Percentiles rank a stretch among this genome's conserved stretches.
phyloP scores from a whole-genome alignment of 2,329 filamentous ascomycete genomes.

The Juglanconis juglandina region DNA sequence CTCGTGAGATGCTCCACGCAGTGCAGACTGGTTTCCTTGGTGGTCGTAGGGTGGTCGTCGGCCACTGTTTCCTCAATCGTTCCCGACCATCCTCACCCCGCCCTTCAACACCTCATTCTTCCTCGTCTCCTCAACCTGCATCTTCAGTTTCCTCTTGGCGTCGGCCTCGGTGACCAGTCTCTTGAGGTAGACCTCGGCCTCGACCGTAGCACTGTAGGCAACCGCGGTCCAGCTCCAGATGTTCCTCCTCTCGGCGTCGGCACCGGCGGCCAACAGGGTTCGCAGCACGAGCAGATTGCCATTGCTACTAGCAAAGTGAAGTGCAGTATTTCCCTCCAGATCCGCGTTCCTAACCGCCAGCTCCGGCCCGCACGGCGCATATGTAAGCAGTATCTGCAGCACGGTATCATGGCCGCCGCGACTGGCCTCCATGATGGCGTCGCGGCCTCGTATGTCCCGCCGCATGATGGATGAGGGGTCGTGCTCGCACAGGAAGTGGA shows the following conservation, averaged over 20 bases:
- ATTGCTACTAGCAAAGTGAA: slow-evolving; percentile 82
- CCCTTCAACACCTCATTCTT: slow-evolving; percentile 46
- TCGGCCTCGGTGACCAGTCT: slow-evolving; percentile 70
- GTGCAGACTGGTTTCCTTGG: no score
- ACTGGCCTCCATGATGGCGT: slow-evolving; percentile 68
- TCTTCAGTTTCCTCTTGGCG: slow-evolving; percentile 47
- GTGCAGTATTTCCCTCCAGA: slow-evolving; percentile 74
- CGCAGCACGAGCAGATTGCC: slow-evolving; percentile 75
- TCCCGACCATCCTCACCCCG: slow-evolving; percentile 34
- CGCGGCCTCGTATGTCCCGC: slow-evolving; percentile 64
- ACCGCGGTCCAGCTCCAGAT: slow-evolving; percentile 77
- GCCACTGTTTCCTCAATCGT: slow-evolving; percentile 25
- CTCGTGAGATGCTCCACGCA: no score
- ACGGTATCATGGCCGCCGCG: slow-evolving; percentile 60
- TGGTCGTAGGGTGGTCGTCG: no score
- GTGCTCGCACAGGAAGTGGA: slow-evolving; percentile 64
- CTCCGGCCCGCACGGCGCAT: slow-evolving; percentile 51
- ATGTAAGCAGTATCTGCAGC: slow-evolving; percentile 63
- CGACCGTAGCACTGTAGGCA: slow-evolving; percentile 77
- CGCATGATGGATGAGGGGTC: slow-evolving; percentile 62
- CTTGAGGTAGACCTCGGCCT: slow-evolving; percentile 82
- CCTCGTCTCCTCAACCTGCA: slow-evolving; percentile 36
- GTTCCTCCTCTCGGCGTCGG: slow-evolving; percentile 69
- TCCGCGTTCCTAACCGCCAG: slow-evolving; percentile 59
- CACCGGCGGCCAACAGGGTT: slow-evolving; percentile 73